Evolutionary conservation across 177 flowering plant genomes (phyloP).

Genomic region (Tripterygium wilfordii): DNA sequence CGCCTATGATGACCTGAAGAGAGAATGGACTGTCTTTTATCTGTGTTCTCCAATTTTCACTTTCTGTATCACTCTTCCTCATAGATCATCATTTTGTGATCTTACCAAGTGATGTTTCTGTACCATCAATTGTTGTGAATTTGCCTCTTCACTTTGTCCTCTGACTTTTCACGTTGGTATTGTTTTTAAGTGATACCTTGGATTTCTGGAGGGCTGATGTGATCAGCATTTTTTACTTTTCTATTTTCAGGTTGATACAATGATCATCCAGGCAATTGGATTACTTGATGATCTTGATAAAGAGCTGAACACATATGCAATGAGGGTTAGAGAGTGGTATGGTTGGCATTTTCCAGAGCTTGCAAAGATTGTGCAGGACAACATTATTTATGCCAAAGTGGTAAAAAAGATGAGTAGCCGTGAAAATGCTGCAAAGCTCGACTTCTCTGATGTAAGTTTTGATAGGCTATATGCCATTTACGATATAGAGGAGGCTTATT

Average conservation of each 20-base stretch:
- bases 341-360: conserved; percentile 99
- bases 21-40: no score
- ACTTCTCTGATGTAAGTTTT: conserved; percentile 67
- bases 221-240: background rate
- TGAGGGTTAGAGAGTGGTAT: conserved; percentile 98
- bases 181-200: background rate
- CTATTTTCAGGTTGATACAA: conserved; percentile 75
- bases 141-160: no score
- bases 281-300: conserved; percentile 98
- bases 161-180: no score
- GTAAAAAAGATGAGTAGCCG: conserved; percentile 92
- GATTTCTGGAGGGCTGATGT: background rate
- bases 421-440: conserved; percentile 74
- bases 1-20: no score
- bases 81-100: no score
- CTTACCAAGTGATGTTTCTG: no score
- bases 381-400: conserved; percentile 77
- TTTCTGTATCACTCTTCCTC: no score
- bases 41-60: no score
- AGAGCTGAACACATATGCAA: conserved; percentile 93
- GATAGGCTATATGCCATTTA: background rate
- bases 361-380: conserved; percentile 84
- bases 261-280: conserved; percentile 96
- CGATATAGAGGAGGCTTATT: no score
- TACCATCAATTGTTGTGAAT: no score